Evolutionary conservation across 371 early-diverging fungal genomes (phyloP), one percentile per base, ranked within the genome.

Genomic region (Mortierella sp.): DNA sequence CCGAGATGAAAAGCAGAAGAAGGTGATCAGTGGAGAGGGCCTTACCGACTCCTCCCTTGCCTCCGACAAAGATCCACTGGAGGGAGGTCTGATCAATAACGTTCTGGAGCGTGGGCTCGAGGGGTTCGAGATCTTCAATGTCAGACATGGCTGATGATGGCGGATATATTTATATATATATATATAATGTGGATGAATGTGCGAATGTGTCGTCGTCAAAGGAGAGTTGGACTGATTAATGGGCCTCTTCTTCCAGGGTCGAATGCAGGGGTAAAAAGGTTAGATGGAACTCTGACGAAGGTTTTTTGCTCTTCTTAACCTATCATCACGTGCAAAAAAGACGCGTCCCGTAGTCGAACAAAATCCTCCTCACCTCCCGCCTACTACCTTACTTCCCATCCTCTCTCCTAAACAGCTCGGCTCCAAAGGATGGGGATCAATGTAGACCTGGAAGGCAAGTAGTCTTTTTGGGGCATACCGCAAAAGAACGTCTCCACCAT

Each of bases 1-100:
- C 9, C 19, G 19, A 43, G 7, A 60, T 5, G 26, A 21, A 50
- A 6, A 51, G 28, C 4, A 11, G 25, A 28, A 28, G 4, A 28
- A 25, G 58, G 19, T 25, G 18, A 19, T 16, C 4, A 9, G n/a
- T n/a, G n/a, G n/a, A n/a, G n/a, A n/a, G 37, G 28, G 16, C 23
- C 86, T 94, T 97, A 84, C 98, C 99, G 69, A 99, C 98, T 82
- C 99, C 99, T 70, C 99, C 99, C 84, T 99, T 99, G 68, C 98
- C 98, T 74, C 98, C 99, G 52, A 98, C 97, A 86, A 99, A 99
- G 71, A 99, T 95, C 98, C 98, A 99, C 59, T 96, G 92, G 52
- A 98, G 88, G 19, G 97, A 92, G 23, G 89, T 86, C 86, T 99
- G 98, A 79, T 98, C 98, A 28, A 99, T 85, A 52, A 99, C 91